These are phyloP conservation scores for Penicillium sp. DNA, from an alignment of 2,329 filamentous ascomycete genomes.

Conservation along the genomic window DNA sequence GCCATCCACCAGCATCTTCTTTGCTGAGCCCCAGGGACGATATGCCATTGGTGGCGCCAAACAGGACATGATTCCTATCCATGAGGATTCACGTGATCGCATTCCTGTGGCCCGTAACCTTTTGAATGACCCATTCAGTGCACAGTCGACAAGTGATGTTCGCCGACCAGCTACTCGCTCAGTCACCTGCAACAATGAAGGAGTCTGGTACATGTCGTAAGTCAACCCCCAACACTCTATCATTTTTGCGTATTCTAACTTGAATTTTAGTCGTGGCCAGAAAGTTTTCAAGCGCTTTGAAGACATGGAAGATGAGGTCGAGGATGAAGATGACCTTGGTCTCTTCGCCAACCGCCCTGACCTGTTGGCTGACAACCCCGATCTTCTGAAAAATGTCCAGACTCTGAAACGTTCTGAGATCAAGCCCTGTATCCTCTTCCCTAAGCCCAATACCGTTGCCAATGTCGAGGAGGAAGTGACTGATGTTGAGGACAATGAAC, in stretches of 20 bases:
- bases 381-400: slow-evolving; percentile 36
- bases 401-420: slow-evolving; percentile 58
- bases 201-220: slow-evolving; percentile 8
- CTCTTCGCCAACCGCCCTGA: slow-evolving; percentile 43
- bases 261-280: slow-evolving; percentile 55
- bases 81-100: slow-evolving; percentile 63
- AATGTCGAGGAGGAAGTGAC: slow-evolving; percentile 53
- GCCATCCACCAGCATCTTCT: slow-evolving; percentile 20
- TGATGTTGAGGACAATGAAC: slow-evolving; percentile 50
- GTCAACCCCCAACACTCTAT: slow-evolving; percentile 29
- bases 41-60: slow-evolving; percentile 17
- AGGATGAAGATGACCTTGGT: slow-evolving; percentile 45
- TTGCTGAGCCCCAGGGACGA: slow-evolving; percentile 13
- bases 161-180: slow-evolving; percentile 10
- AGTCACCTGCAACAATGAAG: not conserved
- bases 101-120: slow-evolving; percentile 54
- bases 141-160: not conserved
- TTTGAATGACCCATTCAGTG: slow-evolving; percentile 57
- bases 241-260: slow-evolving; percentile 27
- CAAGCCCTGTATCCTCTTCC: slow-evolving; percentile 61
- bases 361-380: slow-evolving; percentile 31
- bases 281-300: slow-evolving; percentile 60
- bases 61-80: slow-evolving; percentile 51
- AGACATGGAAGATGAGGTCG: slow-evolving; percentile 39
- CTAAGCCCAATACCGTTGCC: slow-evolving; percentile 31